Evolutionary conservation across 768 basidiomycete species (phyloP), one percentile per base, ranked within the genome.

Genomic region (Saitozyma podzolica): DNA sequence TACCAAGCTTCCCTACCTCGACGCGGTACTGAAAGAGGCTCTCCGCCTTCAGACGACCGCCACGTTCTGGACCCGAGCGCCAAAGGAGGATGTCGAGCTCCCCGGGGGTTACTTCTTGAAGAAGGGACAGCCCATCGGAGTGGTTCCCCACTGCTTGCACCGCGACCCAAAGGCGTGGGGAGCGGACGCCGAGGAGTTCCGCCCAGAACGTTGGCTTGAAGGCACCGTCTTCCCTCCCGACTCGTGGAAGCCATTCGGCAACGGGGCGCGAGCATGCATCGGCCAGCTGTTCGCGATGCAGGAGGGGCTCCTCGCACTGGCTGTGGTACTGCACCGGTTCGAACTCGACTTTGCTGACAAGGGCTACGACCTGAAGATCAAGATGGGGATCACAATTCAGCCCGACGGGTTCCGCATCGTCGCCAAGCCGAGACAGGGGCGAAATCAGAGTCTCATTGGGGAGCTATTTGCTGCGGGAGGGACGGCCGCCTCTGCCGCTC

Each of bases 231-330:
- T 29, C 29, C 84, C 84, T 0, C 81, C 53, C 16, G 66, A 67
- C 29, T 20, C 50, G 19, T 67, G 63, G 63, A 67, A 67, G 50
- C 66, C 66, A 6, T 67, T 67, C 48, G 66, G 66, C 50, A 78
- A 74, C 58, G 76, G 76, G 39, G 58, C 64, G 16, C 43, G 76
- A 56, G 76, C 69, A 4, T 78, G 76, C 59, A 78, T 81, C 64
- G 83, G 83, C 8, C 80, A 83, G 9, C 80, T 83, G 0, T 82
- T 85, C 50, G 83, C 84, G 0, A 83, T 81, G 82, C 83, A 84
- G 68, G 84, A 84, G 70, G 80, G 82, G 11, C 54, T 75, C 20
- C 80, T 84, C 56, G 80, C 80, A 17, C 71, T 84, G 50, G 29
- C 29, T 5, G 29, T 29, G 29, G 29, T 47, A 2, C n/a, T 47